Percentiles rank a stretch among this genome's conserved stretches.
Conservation (phyloP, 352 stramenopile species). For the Elongisporangium prolatum region DNA sequence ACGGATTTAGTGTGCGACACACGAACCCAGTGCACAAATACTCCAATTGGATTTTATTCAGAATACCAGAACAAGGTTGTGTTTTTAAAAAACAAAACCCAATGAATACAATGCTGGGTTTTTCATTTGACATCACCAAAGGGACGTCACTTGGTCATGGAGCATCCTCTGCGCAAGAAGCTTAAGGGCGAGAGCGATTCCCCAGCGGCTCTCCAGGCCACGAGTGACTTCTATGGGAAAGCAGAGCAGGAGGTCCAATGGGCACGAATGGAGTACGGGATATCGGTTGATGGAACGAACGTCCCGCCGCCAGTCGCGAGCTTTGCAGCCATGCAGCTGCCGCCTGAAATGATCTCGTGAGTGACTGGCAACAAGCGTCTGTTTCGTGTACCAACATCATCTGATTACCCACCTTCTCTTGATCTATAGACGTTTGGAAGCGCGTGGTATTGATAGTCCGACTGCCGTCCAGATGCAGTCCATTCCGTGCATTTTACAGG, state of each 20-base stretch:
- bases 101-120: not conserved
- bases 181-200: not conserved
- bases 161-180: not conserved
- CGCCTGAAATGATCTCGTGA: conserved; percentile 14
- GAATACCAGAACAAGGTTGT: not conserved
- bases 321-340: conserved; percentile 36
- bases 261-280: conserved; percentile 48
- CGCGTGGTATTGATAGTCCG: conserved; percentile 70
- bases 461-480: conserved; percentile 96
- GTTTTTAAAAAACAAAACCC: not conserved
- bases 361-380: not conserved
- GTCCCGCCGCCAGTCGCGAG: conserved; percentile 21
- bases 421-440: conserved; percentile 17
- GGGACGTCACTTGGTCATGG: not conserved
- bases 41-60: not conserved
- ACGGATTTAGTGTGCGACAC: not conserved
- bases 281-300: conserved; percentile 23
- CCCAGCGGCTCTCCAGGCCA: not conserved
- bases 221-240: not conserved
- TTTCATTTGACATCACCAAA: not conserved
- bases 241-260: conserved; percentile 35
- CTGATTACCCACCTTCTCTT: not conserved
- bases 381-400: not conserved
- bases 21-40: not conserved
- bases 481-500: conserved; percentile 75